Conservation (phyloP, 805 yeast species). For the Metschnikowia corniflorae region DNA sequence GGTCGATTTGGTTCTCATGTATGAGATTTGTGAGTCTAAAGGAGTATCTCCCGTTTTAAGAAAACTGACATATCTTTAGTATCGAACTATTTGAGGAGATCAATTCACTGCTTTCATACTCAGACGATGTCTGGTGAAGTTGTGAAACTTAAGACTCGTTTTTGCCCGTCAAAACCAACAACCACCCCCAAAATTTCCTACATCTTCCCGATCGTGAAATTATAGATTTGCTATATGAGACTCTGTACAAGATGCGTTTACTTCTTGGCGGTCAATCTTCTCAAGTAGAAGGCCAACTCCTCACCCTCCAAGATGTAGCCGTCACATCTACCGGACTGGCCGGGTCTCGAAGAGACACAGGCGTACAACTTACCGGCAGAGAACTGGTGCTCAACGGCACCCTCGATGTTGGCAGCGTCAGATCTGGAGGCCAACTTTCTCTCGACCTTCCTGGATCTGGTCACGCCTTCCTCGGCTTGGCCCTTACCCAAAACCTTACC, state of each 20-base stretch:
- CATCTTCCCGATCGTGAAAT: constrained; percentile 8
- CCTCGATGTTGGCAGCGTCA: constrained; percentile 77
- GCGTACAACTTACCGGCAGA: constrained; percentile 99
- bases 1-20: too few relatives aligned
- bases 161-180: not conserved
- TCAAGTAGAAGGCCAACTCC: constrained; percentile 99
- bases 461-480: constrained; percentile 47
- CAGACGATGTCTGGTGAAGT: too few relatives aligned
- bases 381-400: constrained; percentile 93
- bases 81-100: too few relatives aligned
- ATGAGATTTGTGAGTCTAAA: too few relatives aligned
- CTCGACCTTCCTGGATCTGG: constrained; percentile 75
- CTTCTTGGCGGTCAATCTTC: constrained; percentile 99
- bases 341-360: constrained; percentile 98
- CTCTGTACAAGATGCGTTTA: too few relatives aligned
- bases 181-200: not conserved
- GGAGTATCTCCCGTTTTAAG: too few relatives aligned
- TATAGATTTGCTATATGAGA: constrained; percentile 15
- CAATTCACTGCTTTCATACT: too few relatives aligned
- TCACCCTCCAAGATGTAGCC: constrained; percentile 99
- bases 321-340: constrained; percentile 99
- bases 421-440: constrained; percentile 94
- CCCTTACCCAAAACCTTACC: constrained; percentile 88
- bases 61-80: too few relatives aligned
- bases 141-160: too few relatives aligned